Evolutionary conservation across 345 rosid species (phyloP), one percentile per base, ranked within the genome.

Genomic region (Citrus trifoliata): DNA sequence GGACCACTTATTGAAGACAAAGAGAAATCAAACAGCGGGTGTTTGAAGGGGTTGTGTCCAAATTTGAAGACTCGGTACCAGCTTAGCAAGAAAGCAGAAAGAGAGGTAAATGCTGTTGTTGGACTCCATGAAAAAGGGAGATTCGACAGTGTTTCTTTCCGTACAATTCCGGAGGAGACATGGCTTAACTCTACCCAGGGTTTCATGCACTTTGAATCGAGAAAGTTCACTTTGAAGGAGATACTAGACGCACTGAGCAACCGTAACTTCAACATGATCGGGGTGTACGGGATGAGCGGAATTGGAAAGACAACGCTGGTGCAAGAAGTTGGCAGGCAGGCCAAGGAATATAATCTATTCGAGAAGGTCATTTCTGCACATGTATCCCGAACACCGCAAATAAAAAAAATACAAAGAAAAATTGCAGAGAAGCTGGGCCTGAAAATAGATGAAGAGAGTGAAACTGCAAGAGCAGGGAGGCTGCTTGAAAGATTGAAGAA

Each of bases 171-270:
- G 0, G 46, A 60, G 53, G 76, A 33, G 42, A 68, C 67, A 42
- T 55, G 32, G 58, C 70, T 76, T 2, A 0, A 51, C 0, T 10
- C 74, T 6, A 4, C 7, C 42, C 21, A n/a, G 42, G 32, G 14
- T 30, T 76, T 62, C n/a, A 21, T 63, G 71, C 27, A 48, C 7
- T 73, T 80, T 13, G 74, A 80, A 25, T 83, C 86, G 30, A 83
- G 83, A 2, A 10, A 40, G 46, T 40, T 0, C 3, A 40, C 1
- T 0, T 40, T 40, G 3, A 10, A 40, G 46, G 46, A 10, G 46
- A 40, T 40, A 40, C 46, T 40, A 40, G 46, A 40, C 3, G 46
- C 46, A 2, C 46, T 40, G 0, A 40, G 46, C 46, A 40, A 40
- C 46, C 46, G 46, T 10, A 40, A 40, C 46, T 40, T 10, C 12